Evolutionary conservation across 2,329 filamentous ascomycete species (phyloP), one percentile per base, ranked within the genome.

Genomic region (Exophiala mesophila): DNA sequence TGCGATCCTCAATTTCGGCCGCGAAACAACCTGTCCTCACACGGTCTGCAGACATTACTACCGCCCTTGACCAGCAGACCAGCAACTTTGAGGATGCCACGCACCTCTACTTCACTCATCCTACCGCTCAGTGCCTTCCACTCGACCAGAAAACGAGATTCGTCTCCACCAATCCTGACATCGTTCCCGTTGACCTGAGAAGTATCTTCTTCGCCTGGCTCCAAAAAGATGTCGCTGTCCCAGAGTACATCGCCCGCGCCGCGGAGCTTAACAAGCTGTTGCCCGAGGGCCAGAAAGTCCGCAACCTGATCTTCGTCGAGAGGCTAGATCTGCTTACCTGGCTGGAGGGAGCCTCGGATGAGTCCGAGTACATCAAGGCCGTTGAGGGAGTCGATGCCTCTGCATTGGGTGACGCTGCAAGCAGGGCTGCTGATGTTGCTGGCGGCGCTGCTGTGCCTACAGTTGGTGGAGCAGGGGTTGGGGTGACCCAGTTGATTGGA

Each of bases 141-240:
- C 77, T 95, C 53, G 80, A 78, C 37, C 75, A 77, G 10, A 74
- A 82, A 7, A 98, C 92, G 54, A 87, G 92, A 57, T 97, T 97
- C 70, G 76, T 85, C 47, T 89, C 87, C n/a, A 77, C 78, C 45
- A 53, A 47, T 26, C 47, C 53, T 5, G 78, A 80, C 35, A 66
- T 66, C 23, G 74, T 78, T 35, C 75, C 83, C 3, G 82, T 95
- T 57, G 87, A 96, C 62, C 73, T 98, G 55, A 88, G 92, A 61
- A 92, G 85, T 63, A 90, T 96, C 66, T 96, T 90, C 71, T 95
- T 97, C 61, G 88, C 88, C 42, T 98, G 88, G 88, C 74, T 86
- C 58, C 94, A 96, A 68, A 88, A 88, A 64, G 90, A 97, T 69
- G 80, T 84, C 41, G 80, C 84, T 41, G 88, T 94, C 54, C 85